Conservation (phyloP, 257 asterid species). For the Henckelia pumila region DNA sequence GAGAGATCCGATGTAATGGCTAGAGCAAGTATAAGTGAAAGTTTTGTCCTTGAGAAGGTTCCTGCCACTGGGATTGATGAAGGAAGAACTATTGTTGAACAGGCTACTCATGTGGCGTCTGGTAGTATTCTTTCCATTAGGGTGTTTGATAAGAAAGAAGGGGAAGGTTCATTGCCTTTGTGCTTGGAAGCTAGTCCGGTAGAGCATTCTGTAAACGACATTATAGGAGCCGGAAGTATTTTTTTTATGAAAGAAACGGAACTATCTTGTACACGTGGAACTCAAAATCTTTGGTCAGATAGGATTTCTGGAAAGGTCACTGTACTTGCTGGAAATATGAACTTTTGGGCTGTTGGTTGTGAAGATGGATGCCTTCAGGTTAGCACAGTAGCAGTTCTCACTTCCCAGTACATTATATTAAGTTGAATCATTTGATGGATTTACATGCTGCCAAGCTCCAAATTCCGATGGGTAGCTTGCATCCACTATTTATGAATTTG, state of each 20-base stretch:
- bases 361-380: conserved; percentile 98
- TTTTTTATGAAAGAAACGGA: conserved; percentile 73
- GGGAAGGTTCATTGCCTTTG: conserved; percentile 59
- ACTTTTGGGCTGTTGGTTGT: conserved; percentile 98
- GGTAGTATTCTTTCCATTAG: conserved; percentile 58
- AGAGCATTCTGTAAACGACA: conserved; percentile 76
- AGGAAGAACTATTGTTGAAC: conserved; percentile 56
- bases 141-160: conserved; percentile 66
- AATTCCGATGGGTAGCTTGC: not conserved
- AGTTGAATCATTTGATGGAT: not conserved
- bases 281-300: conserved; percentile 83
- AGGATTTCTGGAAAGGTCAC: conserved; percentile 83
- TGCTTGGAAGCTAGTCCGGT: conserved; percentile 87
- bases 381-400: conserved; percentile 25
- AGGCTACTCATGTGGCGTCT: conserved; percentile 45
- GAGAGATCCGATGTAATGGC: conserved; percentile 70
- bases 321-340: conserved; percentile 90
- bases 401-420: not conserved
- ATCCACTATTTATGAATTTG: not conserved
- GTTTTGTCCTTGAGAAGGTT: conserved; percentile 83
- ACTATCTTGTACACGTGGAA: conserved; percentile 59
- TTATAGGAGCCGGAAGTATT: conserved; percentile 61
- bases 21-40: conserved; percentile 74
- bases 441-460: not conserved
- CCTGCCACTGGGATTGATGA: conserved; percentile 55